These are phyloP conservation scores for Fomitopsis serialis DNA, from an alignment of 768 basidiomycete species.

Conservation along the genomic window DNA sequence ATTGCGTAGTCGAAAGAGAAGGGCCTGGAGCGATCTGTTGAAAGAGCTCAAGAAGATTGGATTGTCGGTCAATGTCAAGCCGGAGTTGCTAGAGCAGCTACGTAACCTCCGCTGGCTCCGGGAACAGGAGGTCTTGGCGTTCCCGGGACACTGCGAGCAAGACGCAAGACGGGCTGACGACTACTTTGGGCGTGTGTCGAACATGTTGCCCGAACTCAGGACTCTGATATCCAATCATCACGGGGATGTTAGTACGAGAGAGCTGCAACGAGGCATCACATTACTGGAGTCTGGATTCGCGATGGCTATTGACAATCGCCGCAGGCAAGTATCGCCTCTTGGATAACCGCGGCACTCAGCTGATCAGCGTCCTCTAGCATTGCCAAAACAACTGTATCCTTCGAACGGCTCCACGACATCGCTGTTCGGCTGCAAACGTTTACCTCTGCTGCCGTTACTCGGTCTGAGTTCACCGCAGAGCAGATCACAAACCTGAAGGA, in stretches of 20 bases:
- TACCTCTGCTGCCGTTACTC: slow-evolving; percentile 15
- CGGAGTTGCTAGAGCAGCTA: slow-evolving; percentile 58
- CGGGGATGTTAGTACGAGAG: slow-evolving; percentile 78
- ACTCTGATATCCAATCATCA: slow-evolving; percentile 65
- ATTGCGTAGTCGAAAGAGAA: slow-evolving; percentile 75
- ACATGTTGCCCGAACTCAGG: slow-evolving; percentile 62
- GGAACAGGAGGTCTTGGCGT: slow-evolving; percentile 41
- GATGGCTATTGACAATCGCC: slow-evolving; percentile 56
- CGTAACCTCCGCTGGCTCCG: slow-evolving; percentile 55
- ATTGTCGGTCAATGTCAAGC: slow-evolving; percentile 63
- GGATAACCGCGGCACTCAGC: slow-evolving; percentile 15
- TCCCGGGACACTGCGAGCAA: neutral
- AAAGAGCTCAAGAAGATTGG: slow-evolving; percentile 84
- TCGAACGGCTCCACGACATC: slow-evolving; percentile 4
- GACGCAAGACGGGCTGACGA: slow-evolving; percentile 35
- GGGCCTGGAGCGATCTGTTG: slow-evolving; percentile 86
- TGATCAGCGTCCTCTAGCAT: slow-evolving; percentile 3
- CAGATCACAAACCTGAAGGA: slow-evolving; percentile 19
- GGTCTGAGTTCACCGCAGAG: slow-evolving; percentile 13
- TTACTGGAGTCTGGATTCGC: slow-evolving; percentile 77
- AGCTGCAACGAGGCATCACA: slow-evolving; percentile 73
- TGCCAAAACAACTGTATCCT: neutral
- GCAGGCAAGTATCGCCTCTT: slow-evolving; percentile 46
- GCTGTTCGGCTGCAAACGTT: slow-evolving; percentile 9
- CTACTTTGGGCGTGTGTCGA: slow-evolving; percentile 62